phyloP scores from a whole-genome alignment of 768 basidiomycete genomes.

The Ephemerocybe angulata region DNA sequence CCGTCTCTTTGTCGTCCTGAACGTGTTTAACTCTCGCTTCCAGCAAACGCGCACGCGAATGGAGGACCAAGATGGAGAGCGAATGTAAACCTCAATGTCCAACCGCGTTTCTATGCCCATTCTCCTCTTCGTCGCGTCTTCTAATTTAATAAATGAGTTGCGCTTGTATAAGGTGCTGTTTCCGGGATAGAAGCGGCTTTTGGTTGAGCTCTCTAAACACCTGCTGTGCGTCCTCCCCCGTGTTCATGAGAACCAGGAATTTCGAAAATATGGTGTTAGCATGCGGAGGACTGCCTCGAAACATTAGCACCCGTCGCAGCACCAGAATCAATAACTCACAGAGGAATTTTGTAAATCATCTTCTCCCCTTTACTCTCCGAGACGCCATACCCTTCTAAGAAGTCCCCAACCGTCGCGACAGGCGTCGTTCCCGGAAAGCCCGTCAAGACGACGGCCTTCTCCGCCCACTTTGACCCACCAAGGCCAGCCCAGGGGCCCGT shows the following conservation, averaged over 20 bases:
- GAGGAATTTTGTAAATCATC: conserved; percentile 46
- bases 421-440: conserved; percentile 4
- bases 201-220: conserved; percentile 62
- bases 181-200: conserved; percentile 35
- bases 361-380: conserved; percentile 33
- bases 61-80: conserved; percentile 63
- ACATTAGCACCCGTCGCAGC: not conserved
- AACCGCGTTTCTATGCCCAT: conserved; percentile 23
- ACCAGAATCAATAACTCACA: conserved; percentile 35
- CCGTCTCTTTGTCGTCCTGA: not conserved
- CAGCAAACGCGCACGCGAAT: conserved; percentile 59
- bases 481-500: conserved; percentile 54
- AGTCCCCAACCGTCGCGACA: conserved; percentile 30
- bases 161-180: conserved; percentile 20
- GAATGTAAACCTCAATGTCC: conserved; percentile 49
- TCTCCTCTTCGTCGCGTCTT: conserved; percentile 11
- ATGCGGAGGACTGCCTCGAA: conserved; percentile 27
- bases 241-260: conserved; percentile 52
- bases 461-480: conserved; percentile 37
- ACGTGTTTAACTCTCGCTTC: conserved; percentile 2
- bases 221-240: conserved; percentile 64
- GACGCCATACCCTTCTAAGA: conserved; percentile 45
- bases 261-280: conserved; percentile 47
- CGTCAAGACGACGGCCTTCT: conserved; percentile 27
- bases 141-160: conserved; percentile 38